These are phyloP conservation scores for Aspergillus tubingensis DNA, from an alignment of 2,329 filamentous ascomycete species.

Conservation along the genomic window DNA sequence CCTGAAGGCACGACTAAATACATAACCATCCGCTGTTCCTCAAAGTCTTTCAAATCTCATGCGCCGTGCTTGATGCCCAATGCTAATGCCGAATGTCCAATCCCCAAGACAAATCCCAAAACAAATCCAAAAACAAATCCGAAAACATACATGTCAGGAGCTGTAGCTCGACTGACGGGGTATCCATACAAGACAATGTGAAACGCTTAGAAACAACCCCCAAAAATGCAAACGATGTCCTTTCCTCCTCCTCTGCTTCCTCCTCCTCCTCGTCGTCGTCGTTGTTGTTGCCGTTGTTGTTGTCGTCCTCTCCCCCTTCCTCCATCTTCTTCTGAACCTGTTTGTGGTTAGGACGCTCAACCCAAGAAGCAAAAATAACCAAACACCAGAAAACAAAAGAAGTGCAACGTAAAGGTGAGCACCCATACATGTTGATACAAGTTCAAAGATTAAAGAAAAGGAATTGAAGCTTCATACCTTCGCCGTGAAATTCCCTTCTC, in stretches of 20 bases:
- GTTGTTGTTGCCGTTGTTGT: too few relatives aligned
- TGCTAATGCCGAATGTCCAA: background rate
- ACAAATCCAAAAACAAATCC: background rate
- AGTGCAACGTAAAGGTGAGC: too few relatives aligned
- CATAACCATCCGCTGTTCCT: background rate
- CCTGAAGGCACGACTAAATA: background rate
- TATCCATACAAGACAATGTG: slow-evolving; percentile 15
- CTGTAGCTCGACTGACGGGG: slow-evolving; percentile 26
- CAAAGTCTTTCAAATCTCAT: background rate
- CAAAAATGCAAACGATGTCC: background rate
- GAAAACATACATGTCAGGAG: slow-evolving; percentile 21
- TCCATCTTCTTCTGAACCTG: background rate
- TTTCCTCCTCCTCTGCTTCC: background rate
- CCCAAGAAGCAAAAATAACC: background rate
- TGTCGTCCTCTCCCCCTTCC: too few relatives aligned
- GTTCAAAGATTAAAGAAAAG: too few relatives aligned
- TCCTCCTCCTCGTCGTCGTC: background rate
- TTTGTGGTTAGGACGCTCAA: too few relatives aligned
- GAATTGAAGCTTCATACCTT: too few relatives aligned
- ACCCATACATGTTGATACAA: too few relatives aligned
- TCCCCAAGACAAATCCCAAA: background rate
- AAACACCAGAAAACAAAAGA: background rate
- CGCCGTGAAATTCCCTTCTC: too few relatives aligned
- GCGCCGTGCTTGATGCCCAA: background rate
- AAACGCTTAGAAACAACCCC: background rate